Base-by-base conservation (phyloP, 176 grass and related monocot species). In the Aechmea fasciata region DNA sequence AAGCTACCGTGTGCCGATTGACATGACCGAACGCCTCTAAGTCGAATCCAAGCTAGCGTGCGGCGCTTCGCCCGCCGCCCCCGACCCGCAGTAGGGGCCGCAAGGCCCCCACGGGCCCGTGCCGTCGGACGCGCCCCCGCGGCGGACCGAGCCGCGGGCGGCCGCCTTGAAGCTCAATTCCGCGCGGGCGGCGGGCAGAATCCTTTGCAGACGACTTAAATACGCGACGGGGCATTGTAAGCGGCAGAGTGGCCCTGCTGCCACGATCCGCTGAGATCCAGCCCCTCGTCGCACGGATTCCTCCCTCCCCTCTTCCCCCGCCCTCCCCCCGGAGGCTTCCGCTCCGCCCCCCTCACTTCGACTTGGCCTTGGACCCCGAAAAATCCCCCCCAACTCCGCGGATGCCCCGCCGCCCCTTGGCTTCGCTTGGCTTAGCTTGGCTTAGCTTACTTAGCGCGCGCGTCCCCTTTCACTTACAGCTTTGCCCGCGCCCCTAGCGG, bases 201-300 rank as follows among this genome's bases (percentile, higher is more conserved):
- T 88, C 81, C 63, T 88, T 84, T 84, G 81, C 81, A 78, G n/a
- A n/a, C 47, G 77, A 84, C 85, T 79, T 84, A 84, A 84, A 83
- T 82, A 80, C 50, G 69, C 77, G 68, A 72, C 59, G 69, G 68
- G 77, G 57, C 49, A 80, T 80, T 80, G 77, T 81, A 81, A 74
- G 78, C 57, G 71, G 71, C 52, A 81, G 64, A 81, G 71, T 81
- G 78, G 71, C 71, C 78, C 74, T 81, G 71, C 78, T 81, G 71
- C 78, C 78, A 74, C 49, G 78, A 74, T 81, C 78, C 71, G 50
- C 77, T 80, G 69, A 80, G 77, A 80, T 73, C 48, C 62, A 80
- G 77, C 69, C 57, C 70, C 14, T 24, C 13, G 68, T 80, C 69
- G 77, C 61, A 64, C 52, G 52, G 76, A 79, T 79, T 79, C 76